Conservation (phyloP, 2,329 filamentous ascomycete genomes). For the Xylaria digitata region DNA sequence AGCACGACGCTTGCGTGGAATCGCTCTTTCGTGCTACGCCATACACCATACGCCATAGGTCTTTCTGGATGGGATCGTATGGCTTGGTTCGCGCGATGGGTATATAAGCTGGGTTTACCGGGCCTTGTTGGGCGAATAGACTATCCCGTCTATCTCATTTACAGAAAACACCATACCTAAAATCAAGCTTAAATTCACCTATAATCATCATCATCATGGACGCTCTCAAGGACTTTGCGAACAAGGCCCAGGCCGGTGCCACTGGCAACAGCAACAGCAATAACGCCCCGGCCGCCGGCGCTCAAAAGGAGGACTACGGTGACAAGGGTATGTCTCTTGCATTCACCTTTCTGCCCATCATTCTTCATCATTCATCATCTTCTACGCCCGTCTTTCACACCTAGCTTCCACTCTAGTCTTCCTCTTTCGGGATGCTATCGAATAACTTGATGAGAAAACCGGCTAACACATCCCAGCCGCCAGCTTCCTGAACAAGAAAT, state of each 20-base stretch:
- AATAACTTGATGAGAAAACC: neutral
- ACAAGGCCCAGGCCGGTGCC: slow-evolving; percentile 31
- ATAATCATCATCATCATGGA: slow-evolving; percentile 41
- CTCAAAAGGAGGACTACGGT: slow-evolving; percentile 48
- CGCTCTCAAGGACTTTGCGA: slow-evolving; percentile 46
- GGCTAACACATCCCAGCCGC: slow-evolving; percentile 28
- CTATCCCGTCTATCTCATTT: neutral
- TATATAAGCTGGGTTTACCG: neutral
- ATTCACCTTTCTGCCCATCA: neutral
- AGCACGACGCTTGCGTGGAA: too few relatives aligned
- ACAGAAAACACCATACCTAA: neutral
- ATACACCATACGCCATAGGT: too few relatives aligned
- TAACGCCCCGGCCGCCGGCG: slow-evolving; percentile 28
- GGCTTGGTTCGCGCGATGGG: neutral
- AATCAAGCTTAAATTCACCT: neutral
- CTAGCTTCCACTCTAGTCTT: too few relatives aligned
- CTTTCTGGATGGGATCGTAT: too few relatives aligned
- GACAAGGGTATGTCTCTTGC: slow-evolving; percentile 47
- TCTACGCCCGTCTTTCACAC: neutral
- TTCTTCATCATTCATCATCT: neutral
- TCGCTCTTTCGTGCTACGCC: too few relatives aligned
- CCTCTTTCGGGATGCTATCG: neutral
- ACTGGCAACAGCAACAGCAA: slow-evolving; percentile 18
- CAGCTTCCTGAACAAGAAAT: slow-evolving; percentile 41
- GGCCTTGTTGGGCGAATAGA: neutral